phyloP scores from a whole-genome alignment of 2,329 filamentous ascomycete species.

The Acrodontium crateriforme region DNA sequence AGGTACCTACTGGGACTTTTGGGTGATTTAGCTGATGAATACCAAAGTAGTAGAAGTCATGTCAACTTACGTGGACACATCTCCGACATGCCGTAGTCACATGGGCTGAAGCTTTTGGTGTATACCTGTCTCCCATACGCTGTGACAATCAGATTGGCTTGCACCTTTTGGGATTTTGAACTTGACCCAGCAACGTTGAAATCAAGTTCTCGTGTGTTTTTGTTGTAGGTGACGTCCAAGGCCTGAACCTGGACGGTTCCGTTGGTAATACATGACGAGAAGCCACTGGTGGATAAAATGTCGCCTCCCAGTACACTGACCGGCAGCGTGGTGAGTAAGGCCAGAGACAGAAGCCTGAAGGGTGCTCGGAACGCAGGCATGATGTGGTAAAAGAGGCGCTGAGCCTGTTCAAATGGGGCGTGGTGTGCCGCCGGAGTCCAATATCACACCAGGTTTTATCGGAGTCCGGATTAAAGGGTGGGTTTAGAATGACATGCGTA shows the following conservation, averaged over 20 bases:
- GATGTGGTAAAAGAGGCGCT: conserved; percentile 6
- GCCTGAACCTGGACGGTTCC: conserved; percentile 54
- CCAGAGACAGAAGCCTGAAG: conserved; percentile 12
- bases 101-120: conserved; percentile 70
- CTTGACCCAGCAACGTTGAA: conserved; percentile 79
- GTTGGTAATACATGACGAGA: conserved; percentile 54
- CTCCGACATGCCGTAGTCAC: conserved; percentile 50
- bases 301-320: conserved; percentile 48
- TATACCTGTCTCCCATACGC: conserved; percentile 80
- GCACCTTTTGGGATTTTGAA: conserved; percentile 61
- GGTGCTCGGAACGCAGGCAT: conserved; percentile 17
- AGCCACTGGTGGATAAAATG: conserved; percentile 67
- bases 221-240: conserved; percentile 68
- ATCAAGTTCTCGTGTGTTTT: conserved; percentile 53
- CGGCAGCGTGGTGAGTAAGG: conserved; percentile 23
- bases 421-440: background rate
- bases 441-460: too few species aligned
- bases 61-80: conserved; percentile 67
- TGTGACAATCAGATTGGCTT: conserved; percentile 57
- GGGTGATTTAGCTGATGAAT: conserved; percentile 13
- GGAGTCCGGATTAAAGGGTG: too few species aligned
- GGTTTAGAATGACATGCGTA: too few species aligned
- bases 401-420: background rate
- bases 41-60: background rate
- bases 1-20: conserved; percentile 58